These are phyloP conservation scores for Vachellia pachyceras DNA, from an alignment of 306 rosid genomes.

Conservation along the genomic window DNA sequence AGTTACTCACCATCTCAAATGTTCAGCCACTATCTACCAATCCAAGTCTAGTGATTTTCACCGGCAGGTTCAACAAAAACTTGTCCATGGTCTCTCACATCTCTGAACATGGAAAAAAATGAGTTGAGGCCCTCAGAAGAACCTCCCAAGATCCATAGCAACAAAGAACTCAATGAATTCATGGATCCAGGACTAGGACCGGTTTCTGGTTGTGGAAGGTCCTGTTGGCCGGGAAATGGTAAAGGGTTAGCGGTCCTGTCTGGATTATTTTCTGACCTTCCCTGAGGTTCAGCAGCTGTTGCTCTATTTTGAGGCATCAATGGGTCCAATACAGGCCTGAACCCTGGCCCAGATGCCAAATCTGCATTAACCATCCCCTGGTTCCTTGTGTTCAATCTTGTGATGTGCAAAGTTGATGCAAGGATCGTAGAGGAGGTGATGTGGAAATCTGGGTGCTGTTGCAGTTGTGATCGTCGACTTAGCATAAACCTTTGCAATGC, in stretches of 20 bases:
- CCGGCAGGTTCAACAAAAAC: conserved; percentile 61
- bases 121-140: conserved; percentile 91
- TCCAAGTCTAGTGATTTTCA: conserved; percentile 42
- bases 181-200: conserved; percentile 72
- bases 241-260: conserved; percentile 53
- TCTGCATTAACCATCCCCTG: conserved; percentile 54
- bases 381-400: conserved; percentile 90
- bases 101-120: conserved; percentile 89
- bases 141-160: conserved; percentile 91
- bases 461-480: conserved; percentile 85
- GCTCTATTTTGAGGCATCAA: conserved; percentile 47
- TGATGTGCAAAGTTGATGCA: conserved; percentile 97
- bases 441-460: conserved; percentile 95
- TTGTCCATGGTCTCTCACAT: conserved; percentile 83
- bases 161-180: conserved; percentile 83
- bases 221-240: conserved; percentile 58
- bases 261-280: conserved; percentile 52
- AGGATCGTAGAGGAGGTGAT: conserved; percentile 96
- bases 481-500: conserved; percentile 95
- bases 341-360: conserved; percentile 55
- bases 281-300: conserved; percentile 53
- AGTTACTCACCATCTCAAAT: neutral
- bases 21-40: conserved; percentile 37
- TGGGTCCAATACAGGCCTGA: conserved; percentile 62
- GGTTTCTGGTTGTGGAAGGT: conserved; percentile 67